These are phyloP conservation scores for Ascochyta fabae DNA, from an alignment of 2,329 filamentous ascomycete genomes.

Conservation along the genomic window DNA sequence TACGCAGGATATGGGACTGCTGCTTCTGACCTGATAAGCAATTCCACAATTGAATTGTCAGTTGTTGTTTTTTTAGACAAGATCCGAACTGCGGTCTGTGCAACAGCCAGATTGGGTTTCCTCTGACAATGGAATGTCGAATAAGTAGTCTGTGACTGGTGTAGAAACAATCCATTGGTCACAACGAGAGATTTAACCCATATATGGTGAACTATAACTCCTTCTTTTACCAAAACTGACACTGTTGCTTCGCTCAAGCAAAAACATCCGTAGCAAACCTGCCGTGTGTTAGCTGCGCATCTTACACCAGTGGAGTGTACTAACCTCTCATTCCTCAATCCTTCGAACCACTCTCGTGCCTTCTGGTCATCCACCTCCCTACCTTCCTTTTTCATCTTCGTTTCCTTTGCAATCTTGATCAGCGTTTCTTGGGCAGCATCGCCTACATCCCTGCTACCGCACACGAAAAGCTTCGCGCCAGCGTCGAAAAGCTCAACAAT, in stretches of 20 bases:
- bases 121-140: no score
- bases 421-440: slow-evolving; percentile 52
- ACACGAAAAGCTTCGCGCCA: slow-evolving; percentile 68
- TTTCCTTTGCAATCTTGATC: slow-evolving; percentile 54
- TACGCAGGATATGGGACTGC: no score
- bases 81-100: no score
- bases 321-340: slow-evolving; percentile 52
- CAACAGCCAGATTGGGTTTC: no score
- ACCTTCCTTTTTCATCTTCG: slow-evolving; percentile 48
- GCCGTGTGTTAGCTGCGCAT: not conserved
- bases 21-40: no score
- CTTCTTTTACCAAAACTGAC: no score
- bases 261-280: slow-evolving; percentile 12
- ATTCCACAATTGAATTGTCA: no score
- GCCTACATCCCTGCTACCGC: slow-evolving; percentile 62
- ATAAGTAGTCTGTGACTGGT: no score
- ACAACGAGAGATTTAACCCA: no score
- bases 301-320: not conserved
- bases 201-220: not conserved
- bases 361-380: slow-evolving; percentile 48
- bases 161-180: no score
- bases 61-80: no score
- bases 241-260: not conserved
- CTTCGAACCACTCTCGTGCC: slow-evolving; percentile 55
- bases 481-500: slow-evolving; percentile 54